Evolutionary conservation across 441 rosid genomes (phyloP).

Genomic region (Populus trichocarpa): DNA sequence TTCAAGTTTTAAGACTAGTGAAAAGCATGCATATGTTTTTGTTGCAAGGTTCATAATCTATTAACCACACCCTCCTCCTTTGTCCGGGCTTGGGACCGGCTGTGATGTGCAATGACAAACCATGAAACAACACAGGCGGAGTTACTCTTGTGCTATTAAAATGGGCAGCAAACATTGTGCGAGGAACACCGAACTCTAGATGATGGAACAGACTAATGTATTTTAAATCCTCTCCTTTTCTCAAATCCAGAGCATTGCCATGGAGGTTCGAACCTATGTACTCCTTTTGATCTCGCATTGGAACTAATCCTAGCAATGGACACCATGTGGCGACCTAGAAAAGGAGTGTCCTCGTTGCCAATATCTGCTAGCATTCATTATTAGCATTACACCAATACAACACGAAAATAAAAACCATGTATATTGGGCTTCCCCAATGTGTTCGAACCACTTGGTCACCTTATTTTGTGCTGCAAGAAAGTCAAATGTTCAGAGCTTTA

Average conservation of each 20-base stretch:
- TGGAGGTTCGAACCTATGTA: not conserved
- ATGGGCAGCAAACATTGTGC: not conserved
- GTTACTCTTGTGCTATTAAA: conserved; percentile 25
- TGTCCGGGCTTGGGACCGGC: conserved; percentile 76
- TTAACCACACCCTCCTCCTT: conserved; percentile 56
- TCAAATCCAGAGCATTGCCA: not conserved
- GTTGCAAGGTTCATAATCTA: not conserved
- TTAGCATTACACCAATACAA: too few species aligned
- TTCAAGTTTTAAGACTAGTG: not conserved
- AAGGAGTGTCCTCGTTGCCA: too few species aligned
- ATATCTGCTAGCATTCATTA: too few species aligned
- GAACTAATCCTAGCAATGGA: too few species aligned
- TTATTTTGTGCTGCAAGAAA: too few species aligned
- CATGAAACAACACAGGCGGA: conserved; percentile 48
- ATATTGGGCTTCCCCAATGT: too few species aligned
- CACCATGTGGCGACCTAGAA: too few species aligned
- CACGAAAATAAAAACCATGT: too few species aligned
- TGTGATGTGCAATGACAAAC: conserved; percentile 25
- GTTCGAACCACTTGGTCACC: too few species aligned
- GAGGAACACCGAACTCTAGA: not conserved
- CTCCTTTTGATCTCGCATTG: not conserved
- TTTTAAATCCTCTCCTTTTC: not conserved
- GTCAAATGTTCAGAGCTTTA: too few species aligned
- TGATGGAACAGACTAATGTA: not conserved
- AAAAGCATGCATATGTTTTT: not conserved